These are phyloP conservation scores for Lactarius hengduanensis DNA, from an alignment of 768 basidiomycete species.

Conservation along the genomic window DNA sequence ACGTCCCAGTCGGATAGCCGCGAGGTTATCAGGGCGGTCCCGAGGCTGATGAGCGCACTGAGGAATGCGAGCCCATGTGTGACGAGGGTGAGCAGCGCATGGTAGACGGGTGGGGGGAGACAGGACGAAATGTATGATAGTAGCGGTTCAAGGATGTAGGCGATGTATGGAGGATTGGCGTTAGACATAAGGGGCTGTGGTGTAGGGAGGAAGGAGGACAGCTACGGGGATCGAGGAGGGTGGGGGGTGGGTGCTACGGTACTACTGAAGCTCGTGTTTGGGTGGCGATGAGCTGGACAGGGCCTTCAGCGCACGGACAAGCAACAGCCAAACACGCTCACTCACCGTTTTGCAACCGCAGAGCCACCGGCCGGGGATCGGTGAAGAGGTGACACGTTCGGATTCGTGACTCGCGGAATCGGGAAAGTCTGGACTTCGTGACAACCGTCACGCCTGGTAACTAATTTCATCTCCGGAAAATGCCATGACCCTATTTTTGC, in stretches of 20 bases:
- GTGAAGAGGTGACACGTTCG: not conserved
- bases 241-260: not conserved
- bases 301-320: not conserved
- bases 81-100: constrained; percentile 48
- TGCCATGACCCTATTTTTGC: constrained; percentile 13
- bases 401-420: constrained; percentile 17
- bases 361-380: constrained; percentile 15
- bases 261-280: not conserved
- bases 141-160: constrained; percentile 48
- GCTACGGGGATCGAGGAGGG: not conserved
- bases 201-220: not conserved
- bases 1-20: constrained; percentile 62
- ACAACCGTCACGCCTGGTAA: constrained; percentile 16
- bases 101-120: constrained; percentile 54
- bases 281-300: not conserved
- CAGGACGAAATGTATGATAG: constrained; percentile 53
- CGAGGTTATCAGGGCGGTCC: constrained; percentile 47
- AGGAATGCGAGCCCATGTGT: constrained; percentile 53
- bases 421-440: constrained; percentile 12
- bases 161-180: constrained; percentile 24
- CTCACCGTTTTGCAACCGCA: not conserved
- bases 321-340: not conserved
- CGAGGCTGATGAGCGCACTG: constrained; percentile 48
- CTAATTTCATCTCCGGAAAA: constrained; percentile 19
- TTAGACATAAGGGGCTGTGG: constrained; percentile 19